Base-by-base conservation (phyloP, 1,139 yeast genomes). In the Wickerhamomyces sp. region DNA sequence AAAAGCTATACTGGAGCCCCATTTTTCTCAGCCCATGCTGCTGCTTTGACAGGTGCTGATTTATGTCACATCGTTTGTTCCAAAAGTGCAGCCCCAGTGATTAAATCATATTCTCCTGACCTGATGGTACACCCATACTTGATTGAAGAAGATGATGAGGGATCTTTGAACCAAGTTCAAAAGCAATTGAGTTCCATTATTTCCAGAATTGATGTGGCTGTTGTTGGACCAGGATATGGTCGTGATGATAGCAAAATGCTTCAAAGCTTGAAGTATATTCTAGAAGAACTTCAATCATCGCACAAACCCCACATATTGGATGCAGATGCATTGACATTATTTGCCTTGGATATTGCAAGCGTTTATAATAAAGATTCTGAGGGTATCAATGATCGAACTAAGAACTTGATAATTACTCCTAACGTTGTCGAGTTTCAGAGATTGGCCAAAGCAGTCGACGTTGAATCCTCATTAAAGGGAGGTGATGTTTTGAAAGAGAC, bases 1-100 rank as follows among this genome's bases (percentile, higher is more conserved):
- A n/a, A n/a, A n/a, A 62, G 66, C 53, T 87, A 85, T 56, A 89
- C 97, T 0, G 98, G 98, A 0, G 98, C 98, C 0, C 98, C 98
- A 2, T 91, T 69, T 61, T 91, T 91, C 57, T 73, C 95, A 19
- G 82, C 93, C 11, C 80, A 84, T 54, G 85, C 96, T 1, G 76
- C 94, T 2, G 85, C 95, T 2, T 61, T 83, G 22, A 71, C 83
- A 32, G 98, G 98, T 0, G 84, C 91, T 28, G 98, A 91, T 54
- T 67, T 91, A 64, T 75, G 91, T 23, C 97, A 91, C 59, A 71
- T 91, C 6, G 69, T 91, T 9, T 89, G 97, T 61, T 95, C 87
- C 48, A 61, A 65, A 36, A 62, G 62, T 26, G 97, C 97, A 1
- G 93, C 86, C 1, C 62, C 80, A 0, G 80, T 86, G 10, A 88